Evolutionary conservation across 148 eudicot genomes (phyloP).

Genomic region (Vaccinium vitisidaea): DNA sequence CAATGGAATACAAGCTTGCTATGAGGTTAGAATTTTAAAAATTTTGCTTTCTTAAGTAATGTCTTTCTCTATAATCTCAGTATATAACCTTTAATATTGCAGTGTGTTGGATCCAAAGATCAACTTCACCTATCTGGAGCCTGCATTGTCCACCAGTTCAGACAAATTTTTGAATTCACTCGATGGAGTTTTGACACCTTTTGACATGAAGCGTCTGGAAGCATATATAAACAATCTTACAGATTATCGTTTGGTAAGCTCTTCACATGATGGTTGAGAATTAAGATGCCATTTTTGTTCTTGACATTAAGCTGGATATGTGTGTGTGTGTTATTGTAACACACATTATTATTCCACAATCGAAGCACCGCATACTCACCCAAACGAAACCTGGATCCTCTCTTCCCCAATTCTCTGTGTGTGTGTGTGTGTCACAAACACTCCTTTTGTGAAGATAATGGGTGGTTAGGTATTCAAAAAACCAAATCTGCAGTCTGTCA

Average conservation of each 20-base stretch:
- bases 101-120: slow-evolving; percentile 88
- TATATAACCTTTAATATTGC: slow-evolving; percentile 12
- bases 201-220: slow-evolving; percentile 61
- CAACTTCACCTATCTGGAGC: slow-evolving; percentile 51
- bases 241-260: slow-evolving; percentile 60
- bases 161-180: slow-evolving; percentile 39
- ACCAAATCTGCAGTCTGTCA: not conserved
- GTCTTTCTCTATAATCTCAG: slow-evolving; percentile 10
- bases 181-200: slow-evolving; percentile 37
- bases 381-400: not conserved
- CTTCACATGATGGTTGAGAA: slow-evolving; percentile 8
- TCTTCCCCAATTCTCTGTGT: not conserved
- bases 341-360: not conserved
- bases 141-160: slow-evolving; percentile 30
- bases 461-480: not conserved
- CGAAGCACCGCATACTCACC: not conserved
- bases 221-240: slow-evolving; percentile 69
- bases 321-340: not conserved
- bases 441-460: not conserved
- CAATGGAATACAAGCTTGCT: slow-evolving; percentile 92
- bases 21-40: slow-evolving; percentile 60
- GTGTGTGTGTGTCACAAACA: no score
- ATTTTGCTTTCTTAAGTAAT: not conserved
- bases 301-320: not conserved
- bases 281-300: not conserved